Base-by-base conservation (phyloP, 2,329 filamentous ascomycete genomes). In the Tolypocladium pustulatum region DNA sequence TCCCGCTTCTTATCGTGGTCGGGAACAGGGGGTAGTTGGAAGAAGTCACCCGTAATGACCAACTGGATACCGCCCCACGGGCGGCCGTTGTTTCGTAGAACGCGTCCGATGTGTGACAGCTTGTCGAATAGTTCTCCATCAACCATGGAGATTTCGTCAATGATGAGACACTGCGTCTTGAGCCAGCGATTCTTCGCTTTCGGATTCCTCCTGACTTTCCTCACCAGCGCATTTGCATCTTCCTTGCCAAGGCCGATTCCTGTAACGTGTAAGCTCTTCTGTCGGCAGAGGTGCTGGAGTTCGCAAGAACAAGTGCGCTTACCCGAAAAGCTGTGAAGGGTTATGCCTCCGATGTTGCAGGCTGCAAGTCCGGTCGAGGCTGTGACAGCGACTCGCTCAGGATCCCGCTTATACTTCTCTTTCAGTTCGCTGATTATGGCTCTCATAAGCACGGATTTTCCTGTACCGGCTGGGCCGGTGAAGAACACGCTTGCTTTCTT, bases 121-220 rank as follows among this genome's bases (percentile, higher is more conserved):
- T 99, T 99, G 76, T 99, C 94, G 65, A 97, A 99, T 0, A 99
- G 79, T 38, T 97, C 92, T 1, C 91, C 94, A 66, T 99, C 94
- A 5, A 99, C 92, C 95, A 99, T 99, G 15, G 94, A 97, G 4
- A 99, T 87, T 71, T 99, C 94, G 72, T 99, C 94, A 66, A 99
- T 84, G 64, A 99, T 81, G 30, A 99, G 81, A 15, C 91, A 85
- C 68, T 92, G 96, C 0, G 91, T 96, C 59, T 86, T 84, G 63
- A 95, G 75, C 95, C 95, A 99, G 46, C 93, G 84, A 63, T 85
- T 88, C 69, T 89, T 93, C 27, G 91, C 91, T 70, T 97, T 97
- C 22, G 83, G 80, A 64, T 97, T 97, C 60, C 86, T 84, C 65
- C 89, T 88, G 65, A 99, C 90, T 79, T 97, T 99, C 72, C 90